Conservation (phyloP, 108 stramenopile species). For the Aureococcus anophagefferens region DNA sequence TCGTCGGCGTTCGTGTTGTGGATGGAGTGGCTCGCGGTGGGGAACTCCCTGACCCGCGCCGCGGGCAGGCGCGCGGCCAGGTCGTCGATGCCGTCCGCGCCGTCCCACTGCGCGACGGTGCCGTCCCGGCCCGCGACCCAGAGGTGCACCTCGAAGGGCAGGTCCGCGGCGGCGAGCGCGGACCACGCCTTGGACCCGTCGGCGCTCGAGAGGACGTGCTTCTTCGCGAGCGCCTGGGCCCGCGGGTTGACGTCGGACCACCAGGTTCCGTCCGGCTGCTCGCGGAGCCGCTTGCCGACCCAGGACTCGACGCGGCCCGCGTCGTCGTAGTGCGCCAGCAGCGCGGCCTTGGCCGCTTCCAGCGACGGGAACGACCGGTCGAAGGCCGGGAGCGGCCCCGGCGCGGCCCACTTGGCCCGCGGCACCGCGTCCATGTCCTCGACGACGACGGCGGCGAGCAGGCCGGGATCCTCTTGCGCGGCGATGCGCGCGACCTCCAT, state of each 20-base stretch:
- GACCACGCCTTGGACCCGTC: conserved; percentile 20
- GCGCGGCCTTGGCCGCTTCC: conserved; percentile 8
- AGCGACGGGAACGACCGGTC: background rate
- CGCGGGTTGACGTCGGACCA: conserved; percentile 39
- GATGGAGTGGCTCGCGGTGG: conserved; percentile 17
- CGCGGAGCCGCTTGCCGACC: conserved; percentile 27
- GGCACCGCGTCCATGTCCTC: conserved; percentile 42
- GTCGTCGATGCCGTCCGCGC: conserved; percentile 9
- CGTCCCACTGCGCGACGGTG: conserved; percentile 3
- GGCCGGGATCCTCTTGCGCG: conserved; percentile 27
- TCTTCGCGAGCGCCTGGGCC: conserved; percentile 31
- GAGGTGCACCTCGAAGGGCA: no score
- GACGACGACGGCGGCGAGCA: conserved; percentile 26
- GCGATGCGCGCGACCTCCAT: conserved; percentile 8
- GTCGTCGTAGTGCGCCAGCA: conserved; percentile 26
- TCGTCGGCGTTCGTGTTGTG: conserved; percentile 23
- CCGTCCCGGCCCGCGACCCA: conserved; percentile 14
- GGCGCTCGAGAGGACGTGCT: conserved; percentile 22
- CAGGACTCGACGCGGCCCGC: conserved; percentile 20
- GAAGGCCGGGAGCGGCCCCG: background rate
- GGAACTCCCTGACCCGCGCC: conserved; percentile 11
- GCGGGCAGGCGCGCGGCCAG: conserved; percentile 5
- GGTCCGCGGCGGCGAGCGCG: conserved; percentile 17
- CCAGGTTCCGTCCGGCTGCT: background rate
- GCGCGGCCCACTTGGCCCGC: conserved; percentile 7